Base-by-base conservation (phyloP, 2,329 filamentous ascomycete genomes). In the Calonectria pseudoturangicola region DNA sequence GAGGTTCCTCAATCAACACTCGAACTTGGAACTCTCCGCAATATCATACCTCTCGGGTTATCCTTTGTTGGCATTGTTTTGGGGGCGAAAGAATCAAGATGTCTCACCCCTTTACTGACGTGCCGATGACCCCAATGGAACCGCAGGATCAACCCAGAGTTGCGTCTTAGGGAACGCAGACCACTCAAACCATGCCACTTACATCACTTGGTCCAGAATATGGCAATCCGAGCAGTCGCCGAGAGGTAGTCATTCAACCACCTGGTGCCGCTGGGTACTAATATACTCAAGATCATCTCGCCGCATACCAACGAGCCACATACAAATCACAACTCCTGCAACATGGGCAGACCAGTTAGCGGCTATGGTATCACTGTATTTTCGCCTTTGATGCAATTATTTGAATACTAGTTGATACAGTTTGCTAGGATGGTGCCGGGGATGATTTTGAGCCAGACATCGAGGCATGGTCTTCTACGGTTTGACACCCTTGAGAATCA, bases 11-110 rank as follows among this genome's bases (percentile, higher is more conserved):
- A 15, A 41, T 41, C 4, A 15, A 13, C 13, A 60, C 21, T 16
- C 21, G 9, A 15, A 60, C 7, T 41, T 27, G 12, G 21, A 15
- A 10, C 16, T 16, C 6, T 4, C 16, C 21, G 21, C 2, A 25
- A 13, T 33, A 5, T 12, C 21, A 41, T 41, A 6, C 0, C 12
- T 28, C 8, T 2, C 6, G 15, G 3, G 28, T 16, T 13, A 58
- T 28, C 41, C 12, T 10, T 60, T 60, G 25, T 27, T 1, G 21
- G 15, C 13, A 13, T 28, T 28, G 33, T 41, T 18, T 27, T 41
- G 8, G 54, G 15, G 33, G 6, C 12, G 25, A 60, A 58, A 41
- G 5, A 60, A 60, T 60, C 54, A 60, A 60, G 54, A 41, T 41
- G 21, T 25, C 54, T 41, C 15, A 13, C 54, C 16, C 21, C 5